These are phyloP conservation scores for Fraxinus americana DNA, from an alignment of 257 asterid genomes.

Conservation along the genomic window DNA sequence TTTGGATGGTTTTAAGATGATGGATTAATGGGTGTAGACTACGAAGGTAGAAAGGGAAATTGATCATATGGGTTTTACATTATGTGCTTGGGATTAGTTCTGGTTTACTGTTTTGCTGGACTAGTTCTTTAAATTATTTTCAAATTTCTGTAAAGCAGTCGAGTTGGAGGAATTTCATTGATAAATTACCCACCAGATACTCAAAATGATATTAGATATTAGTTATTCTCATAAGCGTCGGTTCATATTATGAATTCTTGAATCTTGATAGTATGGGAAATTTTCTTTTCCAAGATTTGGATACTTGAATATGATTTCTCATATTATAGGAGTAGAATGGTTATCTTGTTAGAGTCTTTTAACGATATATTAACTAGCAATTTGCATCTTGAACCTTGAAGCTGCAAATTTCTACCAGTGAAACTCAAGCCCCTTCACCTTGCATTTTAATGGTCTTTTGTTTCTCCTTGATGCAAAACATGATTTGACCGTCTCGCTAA, in stretches of 20 bases:
- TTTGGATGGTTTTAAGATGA: slow-evolving; percentile 4
- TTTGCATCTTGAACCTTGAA: background rate
- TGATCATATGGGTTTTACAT: slow-evolving; percentile 19
- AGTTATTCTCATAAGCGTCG: background rate
- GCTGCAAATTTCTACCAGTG: background rate
- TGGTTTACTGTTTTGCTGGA: slow-evolving; percentile 12
- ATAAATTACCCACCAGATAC: background rate
- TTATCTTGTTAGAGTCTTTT: background rate
- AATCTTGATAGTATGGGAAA: background rate
- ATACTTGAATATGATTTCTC: background rate
- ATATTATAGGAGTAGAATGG: background rate
- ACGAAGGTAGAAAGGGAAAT: background rate
- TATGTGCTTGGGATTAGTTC: slow-evolving; percentile 13
- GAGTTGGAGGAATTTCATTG: slow-evolving; percentile 2
- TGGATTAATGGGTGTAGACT: slow-evolving; percentile 16
- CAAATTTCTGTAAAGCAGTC: slow-evolving; percentile 3
- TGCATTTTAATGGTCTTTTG: background rate
- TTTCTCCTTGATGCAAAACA: background rate
- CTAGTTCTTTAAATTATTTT: slow-evolving; percentile 6
- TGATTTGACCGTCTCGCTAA: background rate
- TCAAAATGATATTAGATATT: background rate
- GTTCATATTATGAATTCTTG: background rate
- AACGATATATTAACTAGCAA: background rate
- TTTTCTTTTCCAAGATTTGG: background rate
- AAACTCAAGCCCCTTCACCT: background rate